Evolutionary conservation across 768 basidiomycete species (phyloP), one percentile per base, ranked within the genome.

Genomic region (Xanthoconium stramineum): DNA sequence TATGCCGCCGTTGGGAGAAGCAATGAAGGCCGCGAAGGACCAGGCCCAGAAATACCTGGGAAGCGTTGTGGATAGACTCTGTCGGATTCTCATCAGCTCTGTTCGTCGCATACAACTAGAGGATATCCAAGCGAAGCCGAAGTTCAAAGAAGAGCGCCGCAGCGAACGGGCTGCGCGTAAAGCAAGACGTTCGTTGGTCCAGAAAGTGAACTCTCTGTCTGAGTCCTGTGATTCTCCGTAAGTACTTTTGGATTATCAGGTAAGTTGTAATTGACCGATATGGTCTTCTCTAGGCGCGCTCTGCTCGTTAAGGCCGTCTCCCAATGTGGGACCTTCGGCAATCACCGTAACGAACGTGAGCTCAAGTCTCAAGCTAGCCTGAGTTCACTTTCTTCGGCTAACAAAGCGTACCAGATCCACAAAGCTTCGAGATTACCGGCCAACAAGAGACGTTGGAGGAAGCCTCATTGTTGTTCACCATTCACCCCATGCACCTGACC

Each of bases 401-500:
- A 68, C 35, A 19, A 15, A 14, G 28, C 8, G 24, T 9, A 42
- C 2, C 36, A 69, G 68, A 30, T 11, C 42, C 61, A 15, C 56
- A 47, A n/a, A 58, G 8, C 45, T 70, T 46, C 28, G 62, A 60
- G 0, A 44, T 70, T 10, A 52, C 51, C 20, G 69, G 69, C 17
- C 35, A 19, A 5, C 53, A 60, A 17, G 68, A 66, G 36, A 52
- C 56, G 1, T n/a, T 58, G 19, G 58, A 58, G 17, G 64, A 57
- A n/a, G 57, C 69, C 19, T 61, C 59, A 5, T 30, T 70, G 35
- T 47, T 56, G 43, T 66, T 64, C 35, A 72, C 66, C 9, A 56
- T 70, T 37, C 62, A 69, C 50, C 59, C 55, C 24, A 68, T 70
- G 68, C 60, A 70, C 47, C 37, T 72, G 28, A 70, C 69, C 8